Evolutionary conservation across 768 basidiomycete genomes (phyloP), one percentile per base, ranked within the genome.

Genomic region (Myochromella boudieri): DNA sequence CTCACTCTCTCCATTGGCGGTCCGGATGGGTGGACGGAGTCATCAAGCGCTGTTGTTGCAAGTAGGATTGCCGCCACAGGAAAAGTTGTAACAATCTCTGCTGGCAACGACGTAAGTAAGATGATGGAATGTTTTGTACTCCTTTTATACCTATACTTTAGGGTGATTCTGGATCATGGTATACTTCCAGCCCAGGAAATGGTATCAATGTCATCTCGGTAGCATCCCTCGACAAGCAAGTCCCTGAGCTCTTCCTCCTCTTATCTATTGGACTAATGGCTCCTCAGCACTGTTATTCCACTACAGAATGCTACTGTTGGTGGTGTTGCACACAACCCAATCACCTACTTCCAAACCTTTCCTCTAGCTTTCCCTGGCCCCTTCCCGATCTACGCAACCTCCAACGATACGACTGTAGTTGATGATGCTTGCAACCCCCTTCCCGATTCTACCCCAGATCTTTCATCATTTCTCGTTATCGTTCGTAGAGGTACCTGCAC

Each of bases 1-100:
- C 66, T 88, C 50, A 81, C 80, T 3, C 63, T 88, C 54, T 84
- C 82, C n/a, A 62, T 88, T 4, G 85, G 85, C 27, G 78, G 80
- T 11, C 53, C 73, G 3, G 72, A 76, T 49, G 84, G 84, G 3
- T 89, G 85, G 85, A 81, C 82, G 1, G 77, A 80, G 56, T 69
- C 72, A 18, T 64, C 76, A 7, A 63, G 67, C 37, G 57, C 78
- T 8, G 82, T 85, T 1, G 70, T 86, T 3, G 78, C 83, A 1
- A 79, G 77, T 54, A 66, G 83, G 36, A 75, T 88, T 31, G 75
- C 80, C 2, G 69, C 63, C 3, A 64, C 66, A 20, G 85, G 86
- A 5, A 80, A 72, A 54, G 71, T 84, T 37, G 77, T 87, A 31
- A 82, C 79, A 9, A 78, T 83, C 28, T 76, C 83, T 24, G 81